A percentile compares a stretch with the other conserved stretches of the same genome.
phyloP scores from a whole-genome alignment of 2,329 filamentous ascomycete species.

The Stachybotrys chartarum region DNA sequence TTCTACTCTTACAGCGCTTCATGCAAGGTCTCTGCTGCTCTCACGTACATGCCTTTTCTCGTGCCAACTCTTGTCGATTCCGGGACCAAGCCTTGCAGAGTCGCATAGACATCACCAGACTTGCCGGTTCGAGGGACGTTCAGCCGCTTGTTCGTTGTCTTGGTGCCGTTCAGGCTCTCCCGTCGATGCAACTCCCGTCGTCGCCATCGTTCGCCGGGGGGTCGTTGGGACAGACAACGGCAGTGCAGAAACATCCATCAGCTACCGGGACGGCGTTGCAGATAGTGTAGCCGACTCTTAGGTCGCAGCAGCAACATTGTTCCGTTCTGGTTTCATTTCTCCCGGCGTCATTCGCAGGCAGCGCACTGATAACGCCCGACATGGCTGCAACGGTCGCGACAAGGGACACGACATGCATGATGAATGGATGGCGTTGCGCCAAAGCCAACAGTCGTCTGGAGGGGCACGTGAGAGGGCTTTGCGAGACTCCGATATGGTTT shows the following conservation, averaged over 20 bases:
- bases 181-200: background rate
- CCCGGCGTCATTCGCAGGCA: background rate
- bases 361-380: background rate
- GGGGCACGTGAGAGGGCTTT: background rate
- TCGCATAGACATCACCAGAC: too few relatives aligned
- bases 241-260: constrained; percentile 2
- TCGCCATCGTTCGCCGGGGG: background rate
- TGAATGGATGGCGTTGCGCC: background rate
- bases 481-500: too few relatives aligned
- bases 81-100: too few relatives aligned
- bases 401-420: constrained; percentile 1
- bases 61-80: too few relatives aligned
- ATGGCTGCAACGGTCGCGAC: constrained; percentile 1
- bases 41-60: too few relatives aligned
- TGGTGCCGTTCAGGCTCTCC: too few relatives aligned
- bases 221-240: constrained; percentile 3
- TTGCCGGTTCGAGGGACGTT: too few relatives aligned
- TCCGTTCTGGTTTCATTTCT: background rate
- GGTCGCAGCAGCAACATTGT: constrained; percentile 8
- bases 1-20: too few relatives aligned
- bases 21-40: too few relatives aligned
- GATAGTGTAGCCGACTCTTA: constrained; percentile 1
- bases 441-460: background rate
- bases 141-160: too few relatives aligned
- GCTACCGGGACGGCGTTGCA: constrained; percentile 1